A percentile compares a stretch with the other conserved stretches of the same genome.
Conservation (phyloP, 2,329 filamentous ascomycete species). For the Sordariomycetes sp. region DNA sequence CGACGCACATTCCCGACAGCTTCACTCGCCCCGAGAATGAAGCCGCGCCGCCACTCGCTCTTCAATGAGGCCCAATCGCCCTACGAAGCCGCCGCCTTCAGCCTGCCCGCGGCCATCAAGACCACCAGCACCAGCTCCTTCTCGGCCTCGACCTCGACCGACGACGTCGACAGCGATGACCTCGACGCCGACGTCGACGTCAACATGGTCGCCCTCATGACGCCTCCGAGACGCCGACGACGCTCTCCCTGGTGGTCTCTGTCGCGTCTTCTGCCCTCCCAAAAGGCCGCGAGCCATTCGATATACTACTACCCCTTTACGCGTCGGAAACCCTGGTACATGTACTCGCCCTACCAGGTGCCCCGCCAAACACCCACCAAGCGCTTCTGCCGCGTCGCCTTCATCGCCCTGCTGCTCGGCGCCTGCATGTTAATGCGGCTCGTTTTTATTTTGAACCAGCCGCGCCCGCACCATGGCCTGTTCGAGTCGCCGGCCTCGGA, state of each 20-base stretch:
- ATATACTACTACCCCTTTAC: neutral
- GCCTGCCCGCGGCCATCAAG: too few relatives aligned
- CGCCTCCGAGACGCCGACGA: neutral
- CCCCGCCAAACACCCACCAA: constrained; percentile 1
- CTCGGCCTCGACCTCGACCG: too few relatives aligned
- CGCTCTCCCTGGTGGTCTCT: neutral
- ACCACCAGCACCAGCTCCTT: too few relatives aligned
- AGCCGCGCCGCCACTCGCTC: too few relatives aligned
- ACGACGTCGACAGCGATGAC: too few relatives aligned
- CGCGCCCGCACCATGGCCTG: constrained; percentile 1
- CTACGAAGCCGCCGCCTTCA: too few relatives aligned
- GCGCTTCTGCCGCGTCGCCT: constrained; percentile 3
- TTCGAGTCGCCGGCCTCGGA: constrained; percentile 3
- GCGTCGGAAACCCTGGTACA: constrained; percentile 1
- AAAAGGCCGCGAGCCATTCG: too few relatives aligned
- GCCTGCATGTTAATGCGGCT: neutral
- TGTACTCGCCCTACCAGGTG: constrained; percentile 1
- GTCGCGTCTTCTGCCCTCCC: too few relatives aligned
- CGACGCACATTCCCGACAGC: too few relatives aligned
- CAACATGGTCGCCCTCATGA: neutral
- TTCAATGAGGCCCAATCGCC: too few relatives aligned
- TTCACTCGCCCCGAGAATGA: too few relatives aligned
- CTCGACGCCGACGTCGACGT: neutral
- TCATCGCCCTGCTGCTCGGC: neutral
- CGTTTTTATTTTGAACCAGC: neutral